Evolutionary conservation across 345 rosid species (phyloP), one percentile per base, ranked within the genome.

Genomic region (Aegle marmelos): DNA sequence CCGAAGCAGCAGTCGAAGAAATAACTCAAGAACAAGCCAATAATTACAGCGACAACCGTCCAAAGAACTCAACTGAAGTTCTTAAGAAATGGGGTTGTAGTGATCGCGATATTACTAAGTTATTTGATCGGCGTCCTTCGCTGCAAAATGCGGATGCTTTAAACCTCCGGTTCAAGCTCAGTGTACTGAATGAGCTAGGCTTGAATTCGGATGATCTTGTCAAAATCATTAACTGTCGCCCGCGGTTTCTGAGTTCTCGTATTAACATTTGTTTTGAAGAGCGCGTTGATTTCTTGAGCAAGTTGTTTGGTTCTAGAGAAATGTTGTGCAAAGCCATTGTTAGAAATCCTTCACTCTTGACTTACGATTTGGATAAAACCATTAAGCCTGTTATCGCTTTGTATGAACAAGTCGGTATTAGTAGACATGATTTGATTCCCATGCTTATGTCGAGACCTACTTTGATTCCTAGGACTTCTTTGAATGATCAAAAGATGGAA

Each of bases 261-360:
- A 80, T 94, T 13, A 87, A 87, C 71, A 73, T 68, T 72, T 87
- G 80, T 63, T 90, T 94, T 24, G 92, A 91, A 10, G 96, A 92
- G 82, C 90, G 93, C 41, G 58, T 91, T 79, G 86, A 88, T 63
- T 94, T 81, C 72, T 86, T 92, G 76, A 45, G 69, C 48, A 73
- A 73, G 6, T 75, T 90, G 74, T 87, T 93, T 64, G 97, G 93
- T 37, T 88, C 97, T 2, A 80, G 74, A 72, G 93, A 91, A 58
- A 33, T 87, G 82, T 83, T 92, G 24, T 87, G 86, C 6, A 91
- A 82, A 83, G 94, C 90, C 74, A 86, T 94, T 81, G 57, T 91
- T 33, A 75, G 97, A 68, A 92, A 92, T 65, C 98, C 98, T 5
- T 93, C 97, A 0, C 88, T 92, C 60, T 80, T 94, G 88, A 85